Conservation (phyloP, 2,329 filamentous ascomycete species). For the Cercospora canescens region DNA sequence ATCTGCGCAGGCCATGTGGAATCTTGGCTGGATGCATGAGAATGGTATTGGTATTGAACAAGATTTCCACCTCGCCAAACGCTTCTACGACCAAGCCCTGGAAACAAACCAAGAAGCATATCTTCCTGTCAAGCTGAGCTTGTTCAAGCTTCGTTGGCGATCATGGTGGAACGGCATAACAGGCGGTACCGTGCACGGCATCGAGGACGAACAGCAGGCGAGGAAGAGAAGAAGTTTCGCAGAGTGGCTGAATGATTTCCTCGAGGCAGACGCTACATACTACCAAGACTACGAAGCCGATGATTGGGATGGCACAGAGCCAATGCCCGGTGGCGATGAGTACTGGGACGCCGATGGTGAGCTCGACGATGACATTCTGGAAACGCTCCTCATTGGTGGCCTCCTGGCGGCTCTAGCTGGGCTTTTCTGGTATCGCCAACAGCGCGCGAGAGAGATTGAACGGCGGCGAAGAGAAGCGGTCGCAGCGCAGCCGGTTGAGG, state of each 20-base stretch:
- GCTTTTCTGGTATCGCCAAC: slow-evolving; percentile 79
- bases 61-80: slow-evolving; percentile 94
- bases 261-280: slow-evolving; percentile 56
- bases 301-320: slow-evolving; percentile 46
- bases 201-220: slow-evolving; percentile 67
- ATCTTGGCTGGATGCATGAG: slow-evolving; percentile 99
- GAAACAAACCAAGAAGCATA: slow-evolving; percentile 92
- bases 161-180: slow-evolving; percentile 96
- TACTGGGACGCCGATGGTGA: slow-evolving; percentile 59
- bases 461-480: slow-evolving; percentile 47
- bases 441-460: slow-evolving; percentile 56
- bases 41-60: slow-evolving; percentile 91
- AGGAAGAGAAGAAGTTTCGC: slow-evolving; percentile 51
- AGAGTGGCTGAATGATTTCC: slow-evolving; percentile 86
- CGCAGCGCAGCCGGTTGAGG: slow-evolving; percentile 26
- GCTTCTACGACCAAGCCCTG: slow-evolving; percentile 90
- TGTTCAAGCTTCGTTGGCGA: slow-evolving; percentile 79
- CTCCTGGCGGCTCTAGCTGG: slow-evolving; percentile 73
- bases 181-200: slow-evolving; percentile 86
- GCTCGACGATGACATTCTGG: slow-evolving; percentile 72
- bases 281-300: slow-evolving; percentile 40
- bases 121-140: slow-evolving; percentile 82
- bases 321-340: slow-evolving; percentile 55
- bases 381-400: slow-evolving; percentile 80
- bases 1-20: slow-evolving; percentile 94